A percentile compares a stretch with the other conserved stretches of the same genome.
Conservation (phyloP, 1,139 yeast species). For the Candida pseudoviswanathii region DNA sequence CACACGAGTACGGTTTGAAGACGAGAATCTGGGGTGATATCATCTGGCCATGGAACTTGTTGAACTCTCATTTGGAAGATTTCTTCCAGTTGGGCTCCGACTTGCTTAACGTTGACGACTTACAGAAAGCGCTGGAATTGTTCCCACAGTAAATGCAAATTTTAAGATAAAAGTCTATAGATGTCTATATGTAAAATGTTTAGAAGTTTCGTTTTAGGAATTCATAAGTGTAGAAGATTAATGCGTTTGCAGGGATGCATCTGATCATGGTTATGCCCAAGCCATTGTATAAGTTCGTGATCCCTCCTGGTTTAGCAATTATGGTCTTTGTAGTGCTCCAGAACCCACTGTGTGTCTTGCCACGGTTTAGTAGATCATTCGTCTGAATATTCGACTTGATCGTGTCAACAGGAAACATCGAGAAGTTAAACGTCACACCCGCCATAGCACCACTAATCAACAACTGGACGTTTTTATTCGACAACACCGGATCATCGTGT, state of each 20-base stretch:
- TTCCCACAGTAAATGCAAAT: conserved; percentile 15
- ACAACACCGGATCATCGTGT: conserved; percentile 18
- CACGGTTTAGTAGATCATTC: conserved; percentile 28
- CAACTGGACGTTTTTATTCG: conserved; percentile 52
- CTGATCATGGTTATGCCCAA: conserved; percentile 78
- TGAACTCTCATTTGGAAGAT: conserved; percentile 30
- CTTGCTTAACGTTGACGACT: conserved; percentile 43
- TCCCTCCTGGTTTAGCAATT: conserved; percentile 50
- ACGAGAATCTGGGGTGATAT: conserved; percentile 50
- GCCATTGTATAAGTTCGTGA: conserved; percentile 78
- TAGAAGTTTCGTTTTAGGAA: conserved; percentile 49
- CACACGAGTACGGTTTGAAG: conserved; percentile 39
- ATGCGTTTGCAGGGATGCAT: conserved; percentile 89
- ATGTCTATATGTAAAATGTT: not conserved
- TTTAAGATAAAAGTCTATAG: not conserved
- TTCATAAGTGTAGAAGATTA: conserved; percentile 81
- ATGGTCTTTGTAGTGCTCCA: conserved; percentile 32
- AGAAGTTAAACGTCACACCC: conserved; percentile 77
- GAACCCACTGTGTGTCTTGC: conserved; percentile 28
- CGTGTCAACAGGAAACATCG: conserved; percentile 89
- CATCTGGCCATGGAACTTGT: conserved; percentile 38
- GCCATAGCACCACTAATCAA: conserved; percentile 83
- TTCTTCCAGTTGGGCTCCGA: conserved; percentile 36
- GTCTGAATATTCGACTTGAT: conserved; percentile 89
- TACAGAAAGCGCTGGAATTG: conserved; percentile 26